phyloP scores from a whole-genome alignment of 805 yeast species.

The Candida coleopterorum region DNA sequence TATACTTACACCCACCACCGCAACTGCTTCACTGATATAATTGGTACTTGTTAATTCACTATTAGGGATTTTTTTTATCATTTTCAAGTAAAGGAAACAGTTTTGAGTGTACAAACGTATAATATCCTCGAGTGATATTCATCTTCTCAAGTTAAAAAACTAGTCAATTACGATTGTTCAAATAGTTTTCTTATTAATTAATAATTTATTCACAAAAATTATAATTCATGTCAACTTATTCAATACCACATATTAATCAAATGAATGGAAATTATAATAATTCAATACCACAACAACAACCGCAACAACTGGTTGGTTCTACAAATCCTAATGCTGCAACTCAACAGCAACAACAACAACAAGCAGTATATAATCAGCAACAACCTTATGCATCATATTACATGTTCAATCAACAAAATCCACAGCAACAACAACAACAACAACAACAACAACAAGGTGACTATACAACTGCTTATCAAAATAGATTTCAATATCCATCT shows the following conservation, averaged over 20 bases:
- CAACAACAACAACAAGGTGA: conserved; percentile 6
- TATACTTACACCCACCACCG: too few relatives aligned
- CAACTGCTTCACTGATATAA: too few relatives aligned
- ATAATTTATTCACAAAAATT: too few relatives aligned
- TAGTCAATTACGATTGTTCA: too few relatives aligned
- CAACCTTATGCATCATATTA: conserved; percentile 17
- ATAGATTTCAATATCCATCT: conserved; percentile 14
- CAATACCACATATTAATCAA: conserved; percentile 3
- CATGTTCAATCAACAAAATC: conserved; percentile 13
- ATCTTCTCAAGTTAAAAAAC: too few relatives aligned
- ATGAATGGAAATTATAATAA: conserved; percentile 9
- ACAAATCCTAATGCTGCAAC: conserved; percentile 4
- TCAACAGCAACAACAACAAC: conserved; percentile 12
- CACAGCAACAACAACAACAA: conserved; percentile 4
- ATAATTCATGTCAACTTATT: conserved; percentile 8
- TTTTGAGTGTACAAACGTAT: too few relatives aligned
- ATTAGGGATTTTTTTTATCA: too few relatives aligned
- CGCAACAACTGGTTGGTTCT: conserved; percentile 4
- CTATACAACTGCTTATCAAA: conserved; percentile 15
- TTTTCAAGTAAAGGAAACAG: too few relatives aligned
- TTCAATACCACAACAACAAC: neutral
- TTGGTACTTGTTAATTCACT: too few relatives aligned
- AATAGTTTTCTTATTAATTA: too few relatives aligned
- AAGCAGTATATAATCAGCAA: too few relatives aligned
- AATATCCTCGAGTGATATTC: too few relatives aligned